Conservation (phyloP, 2,329 filamentous ascomycete species). For the Pestalotiopsis sp. region DNA sequence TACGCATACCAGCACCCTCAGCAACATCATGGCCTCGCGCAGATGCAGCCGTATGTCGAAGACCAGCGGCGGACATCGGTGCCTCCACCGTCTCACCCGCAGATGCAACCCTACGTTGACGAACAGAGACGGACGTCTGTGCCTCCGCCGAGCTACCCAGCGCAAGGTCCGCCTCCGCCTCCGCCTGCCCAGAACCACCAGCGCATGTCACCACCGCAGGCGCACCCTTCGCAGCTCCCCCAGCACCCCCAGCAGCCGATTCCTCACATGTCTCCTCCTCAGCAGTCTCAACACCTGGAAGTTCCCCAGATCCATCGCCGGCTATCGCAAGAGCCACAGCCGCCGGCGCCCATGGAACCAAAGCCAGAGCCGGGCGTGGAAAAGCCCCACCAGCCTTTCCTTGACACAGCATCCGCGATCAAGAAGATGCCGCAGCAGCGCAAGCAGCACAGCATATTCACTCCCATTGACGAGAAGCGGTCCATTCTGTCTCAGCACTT, state of each 20-base stretch:
- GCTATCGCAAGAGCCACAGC: slow-evolving; percentile 42
- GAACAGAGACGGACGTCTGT: slow-evolving; percentile 76
- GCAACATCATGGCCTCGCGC: slow-evolving; percentile 41
- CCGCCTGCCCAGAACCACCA: slow-evolving; percentile 47
- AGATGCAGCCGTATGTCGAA: slow-evolving; percentile 73
- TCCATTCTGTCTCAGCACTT: slow-evolving; percentile 88
- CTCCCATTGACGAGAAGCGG: slow-evolving; percentile 90
- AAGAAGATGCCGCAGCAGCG: slow-evolving; percentile 73
- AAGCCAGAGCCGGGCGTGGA: slow-evolving; percentile 52
- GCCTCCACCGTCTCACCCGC: slow-evolving; percentile 39
- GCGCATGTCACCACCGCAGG: slow-evolving; percentile 58
- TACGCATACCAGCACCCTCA: slow-evolving; percentile 35
- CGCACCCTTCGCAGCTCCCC: slow-evolving; percentile 44
- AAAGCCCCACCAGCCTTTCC: slow-evolving; percentile 41
- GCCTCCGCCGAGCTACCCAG: slow-evolving; percentile 66
- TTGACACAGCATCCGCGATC: slow-evolving; percentile 53
- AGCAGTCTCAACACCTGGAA: slow-evolving; percentile 22
- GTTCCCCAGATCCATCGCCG: slow-evolving; percentile 27
- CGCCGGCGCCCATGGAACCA: slow-evolving; percentile 53
- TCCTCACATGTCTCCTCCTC: slow-evolving; percentile 19
- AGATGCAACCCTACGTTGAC: slow-evolving; percentile 73
- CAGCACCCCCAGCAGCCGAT: slow-evolving; percentile 24
- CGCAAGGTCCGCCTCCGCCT: slow-evolving; percentile 54
- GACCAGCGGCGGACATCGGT: slow-evolving; percentile 63
- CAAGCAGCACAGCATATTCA: slow-evolving; percentile 92